These are phyloP conservation scores for Prunus fruticosa DNA, from an alignment of 306 rosid genomes.

Conservation along the genomic window DNA sequence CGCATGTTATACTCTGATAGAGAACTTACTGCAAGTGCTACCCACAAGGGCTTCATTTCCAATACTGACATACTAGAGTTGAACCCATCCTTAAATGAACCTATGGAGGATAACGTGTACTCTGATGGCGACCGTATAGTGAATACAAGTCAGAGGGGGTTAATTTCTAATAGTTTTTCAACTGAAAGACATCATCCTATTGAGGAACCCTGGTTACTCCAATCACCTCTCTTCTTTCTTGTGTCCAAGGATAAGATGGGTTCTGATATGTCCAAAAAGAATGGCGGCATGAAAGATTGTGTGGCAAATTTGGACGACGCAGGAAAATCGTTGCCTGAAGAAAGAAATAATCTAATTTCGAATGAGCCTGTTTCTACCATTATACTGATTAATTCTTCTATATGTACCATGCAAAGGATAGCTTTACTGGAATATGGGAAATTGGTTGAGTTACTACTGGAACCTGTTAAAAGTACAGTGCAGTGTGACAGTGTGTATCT, in stretches of 20 bases:
- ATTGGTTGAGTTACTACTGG: conserved; percentile 80
- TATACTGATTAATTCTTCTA: conserved; percentile 84
- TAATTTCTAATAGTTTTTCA: conserved; percentile 33
- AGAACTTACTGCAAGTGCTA: conserved; percentile 31
- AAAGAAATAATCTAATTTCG: conserved; percentile 32
- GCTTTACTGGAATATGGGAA: conserved; percentile 88
- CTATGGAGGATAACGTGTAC: conserved; percentile 38
- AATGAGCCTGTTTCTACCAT: conserved; percentile 60
- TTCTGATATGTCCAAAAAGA: conserved; percentile 35
- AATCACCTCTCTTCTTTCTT: conserved; percentile 30
- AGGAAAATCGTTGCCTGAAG: conserved; percentile 50
- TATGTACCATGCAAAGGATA: conserved; percentile 97
- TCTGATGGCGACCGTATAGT: conserved; percentile 28
- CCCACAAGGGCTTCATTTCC: conserved; percentile 38
- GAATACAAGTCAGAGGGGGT: conserved; percentile 25
- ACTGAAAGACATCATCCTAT: conserved; percentile 61
- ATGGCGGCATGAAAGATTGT: conserved; percentile 33
- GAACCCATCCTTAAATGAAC: conserved; percentile 20
- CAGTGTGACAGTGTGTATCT: conserved; percentile 91
- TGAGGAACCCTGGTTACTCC: conserved; percentile 90
- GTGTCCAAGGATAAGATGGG: conserved; percentile 41
- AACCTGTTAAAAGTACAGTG: conserved; percentile 91
- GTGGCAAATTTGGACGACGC: conserved; percentile 40
- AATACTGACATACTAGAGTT: conserved; percentile 12
- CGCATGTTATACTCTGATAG: conserved; percentile 38